Evolutionary conservation across 352 stramenopile genomes (phyloP), one percentile per base, ranked within the genome.

Genomic region (Phytophthora syringae): DNA sequence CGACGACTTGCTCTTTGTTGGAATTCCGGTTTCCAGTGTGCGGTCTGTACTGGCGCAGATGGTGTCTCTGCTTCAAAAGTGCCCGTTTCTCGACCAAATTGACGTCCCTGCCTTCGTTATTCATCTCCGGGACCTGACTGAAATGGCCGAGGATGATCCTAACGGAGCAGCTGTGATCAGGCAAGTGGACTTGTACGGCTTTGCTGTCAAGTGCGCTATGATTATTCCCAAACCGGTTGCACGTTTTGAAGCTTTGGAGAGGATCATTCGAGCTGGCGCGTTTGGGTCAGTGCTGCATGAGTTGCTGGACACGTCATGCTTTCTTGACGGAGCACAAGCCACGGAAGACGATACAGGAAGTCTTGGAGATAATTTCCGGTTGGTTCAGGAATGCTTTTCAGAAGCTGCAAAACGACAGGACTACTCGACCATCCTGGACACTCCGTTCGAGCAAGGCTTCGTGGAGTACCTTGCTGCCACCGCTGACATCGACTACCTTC

Each of bases 61-160:
- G 52, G 76, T 86, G 0, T 18, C 28, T 1, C 27, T 85, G 22
- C 73, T 90, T 16, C 64, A 89, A 67, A 80, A 58, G 20, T 89
- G 82, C 20, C 80, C 80, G 2, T 90, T 88, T 56, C 65, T 90
- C 15, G 78, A 89, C 18, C 74, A 76, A 52, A 76, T 90, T 5
- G 77, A 90, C 44, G 65, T 87, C 12, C 49, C 70, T 54, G 61
- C 56, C 16, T 77, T 89, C 53, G 79, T 89, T 7, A 60, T 85
- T 60, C 72, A 80, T 44, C 49, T 88, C 3, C 60, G 72, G 9
- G 77, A 88, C 40, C 50, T 88, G 18, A 71, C 51, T 51, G 51
- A 53, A 12, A 49, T 82, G 16, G 59, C 45, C 0, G 62, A 80
- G 21, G 27, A 52, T 15, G 39, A 69, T 5, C 16, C 13, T 4